Conservation (phyloP, 2,329 filamentous ascomycete genomes). For the Chrysoporthe austroafricana region DNA sequence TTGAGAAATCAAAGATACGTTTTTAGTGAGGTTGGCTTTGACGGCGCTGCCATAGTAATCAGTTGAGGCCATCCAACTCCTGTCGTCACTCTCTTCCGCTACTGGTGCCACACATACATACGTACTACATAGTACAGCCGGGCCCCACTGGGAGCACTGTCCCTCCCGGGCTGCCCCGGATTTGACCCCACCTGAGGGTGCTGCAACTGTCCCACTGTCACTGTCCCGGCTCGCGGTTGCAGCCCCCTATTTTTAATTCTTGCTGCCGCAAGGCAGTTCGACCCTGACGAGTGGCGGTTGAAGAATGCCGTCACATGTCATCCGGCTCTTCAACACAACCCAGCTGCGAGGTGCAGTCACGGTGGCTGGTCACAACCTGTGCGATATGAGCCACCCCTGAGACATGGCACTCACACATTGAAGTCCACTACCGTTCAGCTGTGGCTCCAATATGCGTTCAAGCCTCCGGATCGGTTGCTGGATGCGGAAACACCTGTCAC, state of each 20-base stretch:
- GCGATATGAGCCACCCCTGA: neutral
- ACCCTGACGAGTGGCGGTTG: neutral
- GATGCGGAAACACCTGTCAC: conserved; percentile 22
- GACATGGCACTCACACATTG: conserved; percentile 10
- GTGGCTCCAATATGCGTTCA: conserved; percentile 23
- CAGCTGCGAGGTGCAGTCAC: neutral
- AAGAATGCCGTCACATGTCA: conserved; percentile 7
- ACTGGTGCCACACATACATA: no score
- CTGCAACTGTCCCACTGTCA: neutral
- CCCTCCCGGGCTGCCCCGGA: neutral
- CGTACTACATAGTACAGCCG: neutral
- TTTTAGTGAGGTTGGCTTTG: neutral
- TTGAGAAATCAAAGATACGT: neutral
- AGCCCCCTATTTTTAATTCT: conserved; percentile 9
- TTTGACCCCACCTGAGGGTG: conserved; percentile 4
- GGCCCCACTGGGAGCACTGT: conserved; percentile 3
- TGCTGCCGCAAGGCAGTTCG: neutral
- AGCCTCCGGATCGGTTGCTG: conserved; percentile 20
- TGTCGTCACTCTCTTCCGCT: no score
- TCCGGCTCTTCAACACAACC: neutral
- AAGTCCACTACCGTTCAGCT: conserved; percentile 3
- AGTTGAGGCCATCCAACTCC: neutral
- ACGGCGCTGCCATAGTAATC: no score
- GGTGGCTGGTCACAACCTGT: neutral
- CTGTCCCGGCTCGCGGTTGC: conserved; percentile 3